Base-by-base conservation (phyloP, 441 rosid species). In the Adansonia madagascariensis region DNA sequence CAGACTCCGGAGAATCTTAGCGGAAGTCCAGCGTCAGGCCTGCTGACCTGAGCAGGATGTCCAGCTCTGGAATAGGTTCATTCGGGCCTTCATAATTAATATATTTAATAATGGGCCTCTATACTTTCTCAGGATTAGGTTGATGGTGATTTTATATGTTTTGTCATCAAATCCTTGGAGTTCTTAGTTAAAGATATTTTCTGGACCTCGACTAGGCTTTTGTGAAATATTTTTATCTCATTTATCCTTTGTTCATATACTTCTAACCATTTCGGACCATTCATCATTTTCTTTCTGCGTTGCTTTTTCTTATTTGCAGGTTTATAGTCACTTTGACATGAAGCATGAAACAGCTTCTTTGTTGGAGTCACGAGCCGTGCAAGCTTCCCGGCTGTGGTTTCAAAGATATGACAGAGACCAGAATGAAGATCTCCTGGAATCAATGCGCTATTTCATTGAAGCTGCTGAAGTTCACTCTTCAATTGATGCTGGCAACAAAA, bases 261-360 rank as follows among this genome's bases (percentile, higher is more conserved):
- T 22, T 31, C 27, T 14, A 50, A 75, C 70, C 17, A 39, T 49
- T 49, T 18, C 27, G 50, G 60, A 1, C 39, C 20, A 35, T 20
- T 74, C 9, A 24, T 75, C 73, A 8, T 10, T 73, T 8, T 60
- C 43, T 17, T 47, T 80, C n/a, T 7, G 27, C 17, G 60, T 6
- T 14, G 12, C 75, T 71, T 63, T 35, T 75, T 56, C 18, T 74
- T 82, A 60, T 73, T 77, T 79, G 62, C 95, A 97, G 99, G 98
- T 97, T 62, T 97, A 93, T 83, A 94, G 87, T 77, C 97, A 97
- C 84, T 97, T 97, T 65, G 96, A 94, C 85, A 94, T 97, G 99
- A 97, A 91, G 85, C 98, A 97, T 72, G 99, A 94, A 86, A 93
- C 93, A 15, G 98, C 98, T 64, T 83, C 94, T 78, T 90, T 97